These are phyloP conservation scores for Cladosporium sp. DNA, from an alignment of 2,329 filamentous ascomycete genomes.

Conservation along the genomic window DNA sequence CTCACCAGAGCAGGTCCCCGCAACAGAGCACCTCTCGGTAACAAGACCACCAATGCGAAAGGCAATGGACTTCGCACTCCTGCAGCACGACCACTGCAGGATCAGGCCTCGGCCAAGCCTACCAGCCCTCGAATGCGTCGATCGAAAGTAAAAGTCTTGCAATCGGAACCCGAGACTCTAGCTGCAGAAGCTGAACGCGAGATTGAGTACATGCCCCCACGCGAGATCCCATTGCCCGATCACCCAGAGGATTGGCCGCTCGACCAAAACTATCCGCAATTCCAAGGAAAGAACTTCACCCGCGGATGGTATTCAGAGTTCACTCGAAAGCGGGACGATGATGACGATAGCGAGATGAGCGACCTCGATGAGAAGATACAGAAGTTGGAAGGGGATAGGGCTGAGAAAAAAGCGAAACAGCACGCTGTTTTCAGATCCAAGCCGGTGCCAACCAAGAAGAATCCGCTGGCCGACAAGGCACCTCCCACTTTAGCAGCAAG, in stretches of 20 bases:
- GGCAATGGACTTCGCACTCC: slow-evolving; percentile 61
- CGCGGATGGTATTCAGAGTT: slow-evolving; percentile 50
- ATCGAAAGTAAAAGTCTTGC: slow-evolving; percentile 59
- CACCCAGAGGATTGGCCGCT: slow-evolving; percentile 28
- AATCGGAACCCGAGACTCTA: slow-evolving; percentile 43
- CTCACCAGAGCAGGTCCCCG: slow-evolving; percentile 50
- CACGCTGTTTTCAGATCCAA: slow-evolving; percentile 3
- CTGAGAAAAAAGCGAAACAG: slow-evolving; percentile 19
- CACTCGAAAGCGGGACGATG: slow-evolving; percentile 38
- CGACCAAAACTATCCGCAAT: slow-evolving; percentile 30
- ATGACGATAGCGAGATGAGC: slow-evolving; percentile 60
- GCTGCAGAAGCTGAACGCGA: slow-evolving; percentile 62
- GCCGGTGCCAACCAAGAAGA: neutral
- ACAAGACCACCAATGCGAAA: slow-evolving; percentile 97
- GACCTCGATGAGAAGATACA: slow-evolving; percentile 57
- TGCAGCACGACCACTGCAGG: slow-evolving; percentile 53
- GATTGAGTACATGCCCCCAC: slow-evolving; percentile 85
- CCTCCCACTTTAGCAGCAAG: slow-evolving; percentile 54
- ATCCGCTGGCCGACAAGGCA: slow-evolving; percentile 17
- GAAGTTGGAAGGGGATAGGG: slow-evolving; percentile 24
- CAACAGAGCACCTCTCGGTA: slow-evolving; percentile 75
- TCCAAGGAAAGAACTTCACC: slow-evolving; percentile 51
- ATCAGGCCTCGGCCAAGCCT: slow-evolving; percentile 44
- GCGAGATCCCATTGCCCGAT: slow-evolving; percentile 46
- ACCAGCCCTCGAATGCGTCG: slow-evolving; percentile 54